Conservation (phyloP, 75 land plant species). For the Isoetes taiwanensis region DNA sequence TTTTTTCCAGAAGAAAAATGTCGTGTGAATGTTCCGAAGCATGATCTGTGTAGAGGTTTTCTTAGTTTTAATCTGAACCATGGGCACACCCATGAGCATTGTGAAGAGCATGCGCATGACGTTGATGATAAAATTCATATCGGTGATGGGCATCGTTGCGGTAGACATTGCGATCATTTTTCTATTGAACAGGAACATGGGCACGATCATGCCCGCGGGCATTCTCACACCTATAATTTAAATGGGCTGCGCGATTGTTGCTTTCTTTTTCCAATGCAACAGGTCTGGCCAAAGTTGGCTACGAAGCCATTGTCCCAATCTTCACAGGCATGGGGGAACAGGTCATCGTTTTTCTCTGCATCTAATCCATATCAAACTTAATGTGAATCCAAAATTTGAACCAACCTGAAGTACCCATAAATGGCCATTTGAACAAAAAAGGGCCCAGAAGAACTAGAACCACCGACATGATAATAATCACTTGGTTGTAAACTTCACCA, state of each 20-base stretch:
- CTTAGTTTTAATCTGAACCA: too few relatives aligned
- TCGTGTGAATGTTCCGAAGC: too few relatives aligned
- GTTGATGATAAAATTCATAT: constrained; percentile 9
- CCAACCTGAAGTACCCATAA: constrained; percentile 73
- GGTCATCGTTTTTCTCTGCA: too few relatives aligned
- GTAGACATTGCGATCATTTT: constrained; percentile 25
- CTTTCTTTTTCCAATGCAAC: constrained; percentile 36
- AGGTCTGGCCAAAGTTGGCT: constrained; percentile 58
- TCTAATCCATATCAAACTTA: too few relatives aligned
- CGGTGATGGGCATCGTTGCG: constrained; percentile 10
- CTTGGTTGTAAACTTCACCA: constrained; percentile 82
- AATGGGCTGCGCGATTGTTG: constrained; percentile 30
- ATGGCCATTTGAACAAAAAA: constrained; percentile 79
- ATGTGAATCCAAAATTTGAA: not conserved
- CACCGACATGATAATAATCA: constrained; percentile 58
- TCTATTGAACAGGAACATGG: too few relatives aligned
- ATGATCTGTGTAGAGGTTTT: too few relatives aligned
- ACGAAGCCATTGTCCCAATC: too few relatives aligned
- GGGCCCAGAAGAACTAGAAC: constrained; percentile 74
- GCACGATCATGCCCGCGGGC: constrained; percentile 24
- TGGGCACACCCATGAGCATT: too few relatives aligned
- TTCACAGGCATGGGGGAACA: too few relatives aligned
- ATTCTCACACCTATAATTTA: not conserved
- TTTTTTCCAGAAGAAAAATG: too few relatives aligned
- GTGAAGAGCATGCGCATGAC: constrained; percentile 11